A percentile compares a stretch with the other conserved stretches of the same genome.
Conservation (phyloP, 164 flowering plant species). For the Berberis vulgaris region DNA sequence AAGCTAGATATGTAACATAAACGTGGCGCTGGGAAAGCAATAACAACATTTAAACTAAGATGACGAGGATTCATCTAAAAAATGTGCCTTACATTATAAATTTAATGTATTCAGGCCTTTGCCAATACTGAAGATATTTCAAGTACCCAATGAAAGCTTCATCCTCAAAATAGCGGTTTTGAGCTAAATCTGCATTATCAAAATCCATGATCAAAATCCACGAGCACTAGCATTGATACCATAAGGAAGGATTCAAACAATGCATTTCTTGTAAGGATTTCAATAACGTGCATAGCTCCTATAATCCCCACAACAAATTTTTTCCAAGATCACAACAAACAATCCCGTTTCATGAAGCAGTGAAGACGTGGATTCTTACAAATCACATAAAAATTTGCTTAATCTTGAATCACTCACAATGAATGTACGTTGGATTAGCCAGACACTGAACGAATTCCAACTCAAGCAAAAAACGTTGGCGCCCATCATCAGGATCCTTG, state of each 20-base stretch:
- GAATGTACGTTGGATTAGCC: slow-evolving; percentile 94
- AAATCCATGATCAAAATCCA: neutral
- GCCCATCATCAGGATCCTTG: slow-evolving; percentile 95
- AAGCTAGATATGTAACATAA: neutral
- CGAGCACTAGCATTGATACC: no score
- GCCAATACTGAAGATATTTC: slow-evolving; percentile 96
- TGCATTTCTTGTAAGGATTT: no score
- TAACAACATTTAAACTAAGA: neutral
- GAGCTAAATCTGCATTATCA: slow-evolving; percentile 71
- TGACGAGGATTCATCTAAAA: neutral
- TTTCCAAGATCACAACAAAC: neutral
- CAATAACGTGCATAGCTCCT: no score
- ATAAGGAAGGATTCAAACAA: no score
- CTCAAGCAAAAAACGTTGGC: slow-evolving; percentile 86
- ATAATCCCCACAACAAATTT: neutral
- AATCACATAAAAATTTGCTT: no score
- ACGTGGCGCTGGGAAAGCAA: neutral
- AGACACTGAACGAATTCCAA: slow-evolving; percentile 94
- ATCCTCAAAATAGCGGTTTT: slow-evolving; percentile 94
- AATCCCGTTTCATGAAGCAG: neutral
- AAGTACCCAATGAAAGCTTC: slow-evolving; percentile 99
- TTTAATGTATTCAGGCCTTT: slow-evolving; percentile 75
- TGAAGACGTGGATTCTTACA: no score
- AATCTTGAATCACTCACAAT: slow-evolving; percentile 43
- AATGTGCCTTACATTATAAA: slow-evolving; percentile 68